Evolutionary conservation across 176 grass and related monocot genomes (phyloP).

Genomic region (Oryza officinalis): DNA sequence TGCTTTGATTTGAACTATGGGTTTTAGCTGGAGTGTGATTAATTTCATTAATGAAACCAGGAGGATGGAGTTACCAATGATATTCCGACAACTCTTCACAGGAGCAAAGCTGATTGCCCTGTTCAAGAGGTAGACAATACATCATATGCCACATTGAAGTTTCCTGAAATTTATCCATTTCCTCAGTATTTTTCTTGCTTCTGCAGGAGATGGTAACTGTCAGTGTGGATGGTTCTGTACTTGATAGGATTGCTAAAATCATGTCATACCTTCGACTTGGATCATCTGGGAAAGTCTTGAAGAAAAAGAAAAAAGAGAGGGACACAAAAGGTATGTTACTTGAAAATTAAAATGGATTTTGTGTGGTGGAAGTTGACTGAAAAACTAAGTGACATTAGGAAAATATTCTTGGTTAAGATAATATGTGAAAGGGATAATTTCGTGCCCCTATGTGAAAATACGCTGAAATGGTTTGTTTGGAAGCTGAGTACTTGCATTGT

Average conservation of each 20-base stretch:
- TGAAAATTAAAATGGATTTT: not conserved
- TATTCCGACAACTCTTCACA: constrained; percentile 96
- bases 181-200: constrained; percentile 34
- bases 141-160: not conserved
- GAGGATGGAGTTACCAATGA: constrained; percentile 86
- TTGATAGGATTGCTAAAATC: constrained; percentile 99
- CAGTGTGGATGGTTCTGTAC: constrained; percentile 89
- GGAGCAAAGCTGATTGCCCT: constrained; percentile 98
- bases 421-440: constrained; percentile 10
- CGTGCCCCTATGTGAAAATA: constrained; percentile 12
- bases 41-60: constrained; percentile 48
- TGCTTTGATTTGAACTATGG: not conserved
- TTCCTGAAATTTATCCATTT: constrained; percentile 1
- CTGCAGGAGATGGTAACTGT: constrained; percentile 95
- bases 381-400: constrained; percentile 7
- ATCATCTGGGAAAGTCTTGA: constrained; percentile 96
- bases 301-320: constrained; percentile 99
- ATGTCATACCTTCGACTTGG: constrained; percentile 97
- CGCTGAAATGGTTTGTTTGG: constrained; percentile 2
- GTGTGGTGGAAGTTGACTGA: constrained; percentile 18
- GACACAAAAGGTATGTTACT: constrained; percentile 68
- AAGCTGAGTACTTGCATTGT: not conserved
- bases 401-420: not conserved
- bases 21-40: not conserved
- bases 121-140: constrained; percentile 50